Evolutionary conservation across 495 filamentous ascomycete species (phyloP), one percentile per base, ranked within the genome.

Genomic region (Usnea hakonensis): DNA sequence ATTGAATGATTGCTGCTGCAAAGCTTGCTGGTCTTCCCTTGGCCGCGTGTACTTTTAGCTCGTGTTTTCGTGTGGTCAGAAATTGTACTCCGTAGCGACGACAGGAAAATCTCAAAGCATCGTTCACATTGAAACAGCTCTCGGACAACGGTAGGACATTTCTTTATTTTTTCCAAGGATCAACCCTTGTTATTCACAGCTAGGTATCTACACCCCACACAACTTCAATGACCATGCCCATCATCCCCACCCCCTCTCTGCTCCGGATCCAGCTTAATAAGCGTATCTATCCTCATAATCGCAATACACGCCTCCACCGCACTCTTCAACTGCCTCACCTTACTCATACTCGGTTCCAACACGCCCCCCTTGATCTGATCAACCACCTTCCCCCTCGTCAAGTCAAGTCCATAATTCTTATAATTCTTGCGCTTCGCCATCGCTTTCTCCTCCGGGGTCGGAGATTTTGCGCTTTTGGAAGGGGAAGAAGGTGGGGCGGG

Each of bases 201-300:
- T 32, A 43, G 37, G 36, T 30, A 40, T 54, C 17, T 17, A 55
- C 32, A 38, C 13, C 8, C 54, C 9, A 37, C 36, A 11, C n/a
- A 36, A 46, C 7, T 9, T 62, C 33, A 85, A 77, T 90, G 86
- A 52, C 83, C 86, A 74, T 90, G 86, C 26, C 84, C 86, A 73
- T 90, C 88, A 70, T 95, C 90, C 75, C 79, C 79, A n/a, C 77
- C 83, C 17, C 79, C 81, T 70, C 83, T 81, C 79, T 86, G 80
- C 80, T 96, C 91, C 58, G 90, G 91, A 83, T 99, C 94, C 76
- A 99, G 77, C 79, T 95, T 96, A 75, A 99, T 97, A 77, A 99
- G 82, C 64, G 94, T 99, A 79, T 99, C 94, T 71, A 99, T 99
- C 70, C 94, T 85, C 95, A 99, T 97, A 73, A 99, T 96, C 70